phyloP scores from a whole-genome alignment of 768 basidiomycete species.

The Hebeloma cylindrosporum region DNA sequence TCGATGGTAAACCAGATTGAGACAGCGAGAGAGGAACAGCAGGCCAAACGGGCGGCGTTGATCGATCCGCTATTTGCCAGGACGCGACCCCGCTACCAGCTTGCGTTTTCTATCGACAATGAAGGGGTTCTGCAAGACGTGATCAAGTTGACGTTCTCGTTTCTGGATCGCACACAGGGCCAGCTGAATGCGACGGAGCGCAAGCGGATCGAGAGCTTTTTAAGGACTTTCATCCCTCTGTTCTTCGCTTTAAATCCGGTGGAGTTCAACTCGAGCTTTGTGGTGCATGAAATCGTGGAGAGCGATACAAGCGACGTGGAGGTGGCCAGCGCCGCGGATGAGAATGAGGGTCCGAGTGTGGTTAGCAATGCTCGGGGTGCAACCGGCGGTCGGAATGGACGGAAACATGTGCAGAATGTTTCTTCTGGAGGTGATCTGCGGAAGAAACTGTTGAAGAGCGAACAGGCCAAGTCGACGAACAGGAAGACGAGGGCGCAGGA shows the following conservation, averaged over 20 bases:
- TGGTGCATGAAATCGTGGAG: constrained; percentile 53
- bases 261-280: constrained; percentile 69
- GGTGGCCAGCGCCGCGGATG: constrained; percentile 34
- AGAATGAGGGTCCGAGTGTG: constrained; percentile 39
- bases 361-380: constrained; percentile 27
- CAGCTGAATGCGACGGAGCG: constrained; percentile 72
- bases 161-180: constrained; percentile 84
- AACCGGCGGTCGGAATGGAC: constrained; percentile 36
- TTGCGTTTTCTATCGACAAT: constrained; percentile 77
- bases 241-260: constrained; percentile 75
- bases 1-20: constrained; percentile 84
- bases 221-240: constrained; percentile 74
- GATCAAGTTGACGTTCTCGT: constrained; percentile 85
- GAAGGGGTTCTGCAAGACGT: constrained; percentile 79
- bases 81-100: constrained; percentile 71
- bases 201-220: constrained; percentile 77
- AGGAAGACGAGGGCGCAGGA: constrained; percentile 55
- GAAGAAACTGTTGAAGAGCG: constrained; percentile 80
- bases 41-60: constrained; percentile 66
- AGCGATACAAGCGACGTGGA: constrained; percentile 59
- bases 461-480: constrained; percentile 71
- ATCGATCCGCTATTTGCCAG: constrained; percentile 58
- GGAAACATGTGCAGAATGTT: constrained; percentile 24
- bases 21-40: constrained; percentile 78
- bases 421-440: constrained; percentile 59